These are phyloP conservation scores for Cystofilobasidium capitatum DNA, from an alignment of 768 basidiomycete species.

Conservation along the genomic window DNA sequence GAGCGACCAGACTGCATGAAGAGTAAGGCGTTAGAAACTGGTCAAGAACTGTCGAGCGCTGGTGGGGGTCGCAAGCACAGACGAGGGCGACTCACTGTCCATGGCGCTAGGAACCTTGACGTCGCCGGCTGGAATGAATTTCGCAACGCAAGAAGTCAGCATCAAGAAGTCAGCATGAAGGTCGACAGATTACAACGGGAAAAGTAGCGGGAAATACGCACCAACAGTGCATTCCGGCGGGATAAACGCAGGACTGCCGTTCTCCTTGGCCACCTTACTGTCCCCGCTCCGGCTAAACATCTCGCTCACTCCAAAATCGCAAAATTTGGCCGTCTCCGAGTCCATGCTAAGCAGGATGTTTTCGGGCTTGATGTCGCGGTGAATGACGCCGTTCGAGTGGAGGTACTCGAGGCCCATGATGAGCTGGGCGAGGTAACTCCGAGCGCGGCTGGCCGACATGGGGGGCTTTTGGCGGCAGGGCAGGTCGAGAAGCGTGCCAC, in stretches of 20 bases:
- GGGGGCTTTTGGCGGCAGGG: constrained; percentile 28
- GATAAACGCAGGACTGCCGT: constrained; percentile 40
- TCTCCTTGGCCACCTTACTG: constrained; percentile 37
- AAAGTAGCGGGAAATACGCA: not conserved
- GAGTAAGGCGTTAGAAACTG: not conserved
- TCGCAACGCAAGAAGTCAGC: constrained; percentile 37
- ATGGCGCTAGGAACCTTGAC: not conserved
- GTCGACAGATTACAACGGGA: not conserved
- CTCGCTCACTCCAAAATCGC: constrained; percentile 41
- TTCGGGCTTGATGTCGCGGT: constrained; percentile 41
- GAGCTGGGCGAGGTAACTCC: constrained; percentile 38
- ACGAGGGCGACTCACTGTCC: constrained; percentile 26
- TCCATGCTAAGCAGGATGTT: constrained; percentile 38
- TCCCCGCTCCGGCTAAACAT: constrained; percentile 38
- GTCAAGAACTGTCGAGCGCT: not conserved
- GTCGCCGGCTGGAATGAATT: not conserved
- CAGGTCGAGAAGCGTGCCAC: constrained; percentile 38
- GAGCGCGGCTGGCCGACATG: constrained; percentile 29
- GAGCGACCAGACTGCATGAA: constrained; percentile 13
- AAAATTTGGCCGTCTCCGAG: constrained; percentile 36
- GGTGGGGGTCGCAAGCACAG: not conserved
- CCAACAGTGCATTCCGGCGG: constrained; percentile 23
- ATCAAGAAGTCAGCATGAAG: not conserved
- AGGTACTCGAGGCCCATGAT: constrained; percentile 39
- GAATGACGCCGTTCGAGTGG: constrained; percentile 38